Evolutionary conservation across 257 asterid species (phyloP).

Genomic region (Solanum chmielewskii): DNA sequence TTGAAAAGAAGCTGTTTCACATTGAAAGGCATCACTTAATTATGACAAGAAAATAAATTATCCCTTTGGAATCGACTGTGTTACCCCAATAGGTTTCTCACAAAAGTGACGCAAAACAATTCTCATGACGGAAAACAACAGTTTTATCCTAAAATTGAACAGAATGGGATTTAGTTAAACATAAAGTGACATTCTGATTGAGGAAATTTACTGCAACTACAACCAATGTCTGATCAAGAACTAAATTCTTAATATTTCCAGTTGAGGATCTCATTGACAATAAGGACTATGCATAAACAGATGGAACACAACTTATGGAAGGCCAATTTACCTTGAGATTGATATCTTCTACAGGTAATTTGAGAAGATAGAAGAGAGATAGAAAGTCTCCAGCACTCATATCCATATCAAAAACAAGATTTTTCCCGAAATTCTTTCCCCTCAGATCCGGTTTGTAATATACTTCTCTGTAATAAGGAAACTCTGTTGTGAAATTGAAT

Average conservation of each 20-base stretch:
- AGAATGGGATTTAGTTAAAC: background rate
- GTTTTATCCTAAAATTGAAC: background rate
- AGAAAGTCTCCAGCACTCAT: constrained; percentile 92
- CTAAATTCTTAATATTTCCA: background rate
- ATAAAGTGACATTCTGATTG: background rate
- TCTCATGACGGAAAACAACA: background rate
- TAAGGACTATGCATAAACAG: background rate
- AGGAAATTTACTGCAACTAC: background rate
- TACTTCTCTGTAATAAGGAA: constrained; percentile 43
- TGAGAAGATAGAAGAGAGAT: constrained; percentile 76
- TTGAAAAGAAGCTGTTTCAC: background rate
- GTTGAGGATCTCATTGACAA: background rate
- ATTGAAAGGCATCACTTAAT: background rate
- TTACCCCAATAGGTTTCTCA: background rate
- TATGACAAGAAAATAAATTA: background rate
- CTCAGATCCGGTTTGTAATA: constrained; percentile 36
- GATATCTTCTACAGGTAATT: constrained; percentile 48
- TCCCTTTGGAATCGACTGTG: no score
- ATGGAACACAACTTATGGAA: background rate
- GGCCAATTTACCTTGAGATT: constrained; percentile 47
- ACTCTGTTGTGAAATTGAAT: constrained; percentile 60
- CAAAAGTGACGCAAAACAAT: background rate
- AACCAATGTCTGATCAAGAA: background rate
- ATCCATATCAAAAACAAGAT: constrained; percentile 81
- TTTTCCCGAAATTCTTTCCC: constrained; percentile 43